Conservation (phyloP, 2,329 filamentous ascomycete genomes). For the Lojkania enalia region DNA sequence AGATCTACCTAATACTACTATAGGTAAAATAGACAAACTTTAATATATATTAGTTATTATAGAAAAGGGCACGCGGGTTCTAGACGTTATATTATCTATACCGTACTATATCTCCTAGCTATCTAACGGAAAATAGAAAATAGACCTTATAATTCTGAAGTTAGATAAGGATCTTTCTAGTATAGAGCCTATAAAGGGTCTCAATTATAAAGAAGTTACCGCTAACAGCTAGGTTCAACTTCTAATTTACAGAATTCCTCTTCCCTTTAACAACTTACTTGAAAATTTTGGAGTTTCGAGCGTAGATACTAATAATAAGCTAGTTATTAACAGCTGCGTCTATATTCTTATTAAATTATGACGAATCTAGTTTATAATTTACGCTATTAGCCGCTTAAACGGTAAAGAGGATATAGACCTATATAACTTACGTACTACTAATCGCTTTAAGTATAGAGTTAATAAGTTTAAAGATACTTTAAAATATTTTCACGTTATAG, state of each 20-base stretch:
- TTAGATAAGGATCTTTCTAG: neutral
- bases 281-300: slow-evolving; percentile 15
- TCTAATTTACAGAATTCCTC: slow-evolving; percentile 12
- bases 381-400: slow-evolving; percentile 15
- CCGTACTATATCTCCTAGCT: slow-evolving; percentile 6
- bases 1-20: slow-evolving; percentile 7
- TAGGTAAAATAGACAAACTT: slow-evolving; percentile 10
- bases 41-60: slow-evolving; percentile 10
- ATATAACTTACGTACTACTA: slow-evolving; percentile 13
- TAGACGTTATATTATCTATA: slow-evolving; percentile 12
- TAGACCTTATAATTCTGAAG: neutral
- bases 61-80: slow-evolving; percentile 11
- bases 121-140: neutral
- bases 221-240: slow-evolving; percentile 10
- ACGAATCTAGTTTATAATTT: slow-evolving; percentile 14
- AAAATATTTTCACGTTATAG: slow-evolving; percentile 18
- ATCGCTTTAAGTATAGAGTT: slow-evolving; percentile 14
- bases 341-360: slow-evolving; percentile 17
- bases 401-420: slow-evolving; percentile 17
- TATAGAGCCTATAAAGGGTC: neutral
- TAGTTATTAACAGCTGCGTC: slow-evolving; percentile 15
- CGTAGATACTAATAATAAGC: slow-evolving; percentile 11
- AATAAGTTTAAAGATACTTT: slow-evolving; percentile 14
- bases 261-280: slow-evolving; percentile 13
- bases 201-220: slow-evolving; percentile 8